Evolutionary conservation across 2,329 filamentous ascomycete genomes (phyloP), one percentile per base, ranked within the genome.

Genomic region (Lasiodiplodia gonubiensis): DNA sequence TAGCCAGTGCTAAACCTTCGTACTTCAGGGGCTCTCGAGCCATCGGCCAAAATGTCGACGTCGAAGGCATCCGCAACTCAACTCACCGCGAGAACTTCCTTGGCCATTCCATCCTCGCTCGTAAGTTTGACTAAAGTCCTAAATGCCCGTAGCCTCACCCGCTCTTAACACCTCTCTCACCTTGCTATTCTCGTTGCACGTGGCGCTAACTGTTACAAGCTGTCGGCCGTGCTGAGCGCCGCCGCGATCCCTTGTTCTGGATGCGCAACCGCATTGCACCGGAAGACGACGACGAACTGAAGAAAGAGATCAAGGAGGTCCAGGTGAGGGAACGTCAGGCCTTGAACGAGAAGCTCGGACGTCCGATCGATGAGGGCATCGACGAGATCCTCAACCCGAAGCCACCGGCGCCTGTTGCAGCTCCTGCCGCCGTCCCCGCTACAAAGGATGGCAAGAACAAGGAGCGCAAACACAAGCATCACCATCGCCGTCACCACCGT

Each of bases 31-130:
- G 64, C 21, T 37, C 53, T 10, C 37, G 18, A n/a, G 53, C 52
- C n/a, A 66, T 66, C 42, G 64, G 64, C 12, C 27, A 51, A 4
- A 93, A 97, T 79, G 99, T 99, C 83, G 94, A 90, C 81, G 98
- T 95, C 95, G 92, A 94, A 71, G 93, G 97, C 72, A 94, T 99
- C 76, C 90, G 94, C 77, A 89, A 85, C 71, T 96, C 93, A 60
- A 83, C 86, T 25, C 94, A 97, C 75, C 93, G 95, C 79, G 94
- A 99, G 80, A 97, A 90, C 77, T 91, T 90, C 78, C 90, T 97
- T 8, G 94, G 94, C 64, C 94, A 97, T 82, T 95, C 92, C 68
- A 81, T 97, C 68, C 97, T 94, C 84, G 94, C 94, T 0, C 92
- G 73, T 77, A 74, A 35, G 74, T 74, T 25, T 23, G 37, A 14